Base-by-base conservation (phyloP, 345 rosid genomes). In the Sisymbrium altissimum region DNA sequence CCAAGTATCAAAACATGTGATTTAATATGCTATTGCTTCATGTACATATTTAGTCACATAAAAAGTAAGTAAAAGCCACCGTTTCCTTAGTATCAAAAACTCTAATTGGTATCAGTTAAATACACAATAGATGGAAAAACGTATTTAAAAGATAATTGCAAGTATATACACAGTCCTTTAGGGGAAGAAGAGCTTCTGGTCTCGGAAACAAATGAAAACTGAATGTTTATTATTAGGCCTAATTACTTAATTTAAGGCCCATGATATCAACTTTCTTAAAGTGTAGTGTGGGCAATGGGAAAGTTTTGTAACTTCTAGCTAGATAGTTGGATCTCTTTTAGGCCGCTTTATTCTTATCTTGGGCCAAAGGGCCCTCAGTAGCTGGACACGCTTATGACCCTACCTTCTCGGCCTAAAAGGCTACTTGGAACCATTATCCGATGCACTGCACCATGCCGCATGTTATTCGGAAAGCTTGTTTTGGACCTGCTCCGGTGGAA, bases 1-100 rank as follows among this genome's bases (percentile, higher is more conserved):
- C 67, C 72, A 77, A 70, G 76, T 64, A 70, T 77, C 76, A 56
- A 77, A 70, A 33, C 76, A 76, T 70, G 76, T 76, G 79, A 41
- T 33, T 35, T 18, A 6, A 67, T 74, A 67, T 75, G 68, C 73
- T 50, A 67, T 41, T 32, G n/a, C 74, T 75, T 75, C 74, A 60
- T 68, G 53, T 59, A 67, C 68, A 59, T 58, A 14, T 32, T 36
- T 56, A 21, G 49, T 43, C 43, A 33, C 30, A 32, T 72, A 18
- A 21, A 45, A 48, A 6, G 58, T n/a, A 30, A 23, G 21, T 38
- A n/a, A 60, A 66, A 58, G 15, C 74, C 3, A 71, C 39, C 23
- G 7, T 71, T 70, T 71, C 48, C 39, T 48, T 48, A 5, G 30
- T 48, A 18, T 19, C 9, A 3, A 8, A 8, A 19, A 8, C 18